A percentile compares a stretch with the other conserved stretches of the same genome.
Conservation (phyloP, 129 eudicot species). For the Lactuca saligna region DNA sequence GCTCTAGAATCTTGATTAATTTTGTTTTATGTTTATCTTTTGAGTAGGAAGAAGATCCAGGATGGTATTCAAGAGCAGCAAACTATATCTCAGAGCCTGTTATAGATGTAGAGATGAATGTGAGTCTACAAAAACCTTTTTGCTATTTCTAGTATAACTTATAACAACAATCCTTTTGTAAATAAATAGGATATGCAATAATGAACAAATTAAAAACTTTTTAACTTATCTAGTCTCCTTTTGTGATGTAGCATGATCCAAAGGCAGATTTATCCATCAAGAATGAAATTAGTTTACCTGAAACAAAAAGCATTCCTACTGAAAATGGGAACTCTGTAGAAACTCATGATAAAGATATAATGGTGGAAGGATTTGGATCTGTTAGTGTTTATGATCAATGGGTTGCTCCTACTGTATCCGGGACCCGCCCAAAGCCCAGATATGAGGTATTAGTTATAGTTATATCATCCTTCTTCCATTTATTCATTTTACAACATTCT, state of each 20-base stretch:
- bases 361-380: conserved; percentile 63
- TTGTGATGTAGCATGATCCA: conserved; percentile 46
- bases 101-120: conserved; percentile 78
- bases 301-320: conserved; percentile 60
- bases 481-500: background rate
- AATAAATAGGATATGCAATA: no score
- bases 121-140: conserved; percentile 42
- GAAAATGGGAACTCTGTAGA: conserved; percentile 71
- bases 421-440: conserved; percentile 87
- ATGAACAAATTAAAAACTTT: no score
- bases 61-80: conserved; percentile 94
- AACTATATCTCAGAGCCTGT: conserved; percentile 66
- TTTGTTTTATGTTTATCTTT: conserved; percentile 15
- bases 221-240: no score
- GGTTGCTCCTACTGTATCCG: conserved; percentile 79
- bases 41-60: conserved; percentile 96
- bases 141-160: conserved; percentile 9
- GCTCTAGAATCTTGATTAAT: background rate
- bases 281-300: conserved; percentile 55
- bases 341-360: conserved; percentile 83
- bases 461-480: background rate
- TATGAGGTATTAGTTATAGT: conserved; percentile 60
- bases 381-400: conserved; percentile 91
- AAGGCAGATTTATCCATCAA: conserved; percentile 46
- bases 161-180: background rate